Base-by-base conservation (phyloP, 2,329 filamentous ascomycete species). In the Ophiostoma sp. region DNA sequence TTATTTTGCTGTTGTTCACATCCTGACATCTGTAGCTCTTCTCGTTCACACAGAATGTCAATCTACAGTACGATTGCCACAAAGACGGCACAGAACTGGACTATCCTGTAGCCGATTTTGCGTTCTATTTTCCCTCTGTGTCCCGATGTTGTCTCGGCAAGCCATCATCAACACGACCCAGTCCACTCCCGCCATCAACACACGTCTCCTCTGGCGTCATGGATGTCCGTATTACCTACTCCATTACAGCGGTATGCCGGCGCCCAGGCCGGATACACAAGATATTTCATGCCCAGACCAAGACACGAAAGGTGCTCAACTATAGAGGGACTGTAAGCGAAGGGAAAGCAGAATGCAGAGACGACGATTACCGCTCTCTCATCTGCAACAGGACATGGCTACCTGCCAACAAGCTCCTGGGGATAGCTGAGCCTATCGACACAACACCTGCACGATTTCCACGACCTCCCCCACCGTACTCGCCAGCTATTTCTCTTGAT, bases 321-420 rank as follows among this genome's bases (percentile, higher is more conserved):
- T 39, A 31, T 19, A 15, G 15, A 6, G 55, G 36, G 11, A 31
- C 19, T 3, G 11, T 31, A 1, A 3, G 5, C 12, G 12, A 6
- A 28, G 12, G 12, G 11, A 57, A 15, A 31, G 3, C 28, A 57
- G 5, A 25, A 2, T 1, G 12, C 3, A 3, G 52, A 7, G 52
- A 31, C 3, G 52, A 5, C 1, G 31, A 59, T 31, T 4, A 52
- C 22, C 28, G 11, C 50, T 12, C 55, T 15, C 52, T 73, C 4
- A 25, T 70, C 28, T 68, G 57, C 52, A 70, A 33, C 72, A 73
- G 28, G n/a, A 39, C 66, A 22, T 73, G 36, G 25, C 39, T 70
- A 3, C 52, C 55, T 2, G 25, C 57, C 4, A 33, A 22, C 52
- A n/a, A 33, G 28, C 3, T 59, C 45, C 7, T 28, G 1, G 57